A percentile compares a stretch with the other conserved stretches of the same genome.
phyloP scores from a whole-genome alignment of 257 asterid genomes.

The Plantago major region DNA sequence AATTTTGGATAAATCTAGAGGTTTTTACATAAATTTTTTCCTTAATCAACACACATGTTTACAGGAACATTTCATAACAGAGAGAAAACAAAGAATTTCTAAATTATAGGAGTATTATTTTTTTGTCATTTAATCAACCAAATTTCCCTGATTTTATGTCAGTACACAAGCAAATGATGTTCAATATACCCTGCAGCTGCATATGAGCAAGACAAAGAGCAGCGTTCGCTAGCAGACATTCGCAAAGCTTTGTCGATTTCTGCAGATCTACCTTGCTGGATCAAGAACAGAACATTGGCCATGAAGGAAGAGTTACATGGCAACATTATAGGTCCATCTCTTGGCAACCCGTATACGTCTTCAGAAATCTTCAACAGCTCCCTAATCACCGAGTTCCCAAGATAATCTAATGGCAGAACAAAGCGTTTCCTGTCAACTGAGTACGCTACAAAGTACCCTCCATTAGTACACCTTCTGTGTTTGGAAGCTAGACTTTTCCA shows the following conservation, averaged over 20 bases:
- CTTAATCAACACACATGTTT: too few species aligned
- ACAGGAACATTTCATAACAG: too few species aligned
- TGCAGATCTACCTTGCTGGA: slow-evolving; percentile 4
- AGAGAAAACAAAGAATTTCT: too few species aligned
- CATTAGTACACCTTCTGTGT: neutral
- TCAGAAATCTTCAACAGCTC: slow-evolving; percentile 25
- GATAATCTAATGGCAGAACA: slow-evolving; percentile 21
- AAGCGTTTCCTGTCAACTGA: neutral
- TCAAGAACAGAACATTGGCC: slow-evolving; percentile 7
- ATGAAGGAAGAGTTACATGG: slow-evolving; percentile 22
- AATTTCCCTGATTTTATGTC: neutral
- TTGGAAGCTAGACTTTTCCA: neutral
- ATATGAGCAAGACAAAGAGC: neutral
- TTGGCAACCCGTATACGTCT: slow-evolving; percentile 26
- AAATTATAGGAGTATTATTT: too few species aligned
- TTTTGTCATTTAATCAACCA: too few species aligned
- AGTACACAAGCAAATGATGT: slow-evolving; percentile 12
- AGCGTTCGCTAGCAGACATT: neutral
- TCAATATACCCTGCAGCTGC: slow-evolving; percentile 7
- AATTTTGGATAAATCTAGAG: too few species aligned
- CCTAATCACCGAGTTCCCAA: slow-evolving; percentile 3
- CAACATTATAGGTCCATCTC: slow-evolving; percentile 23
- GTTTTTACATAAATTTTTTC: too few species aligned
- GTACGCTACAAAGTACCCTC: neutral
- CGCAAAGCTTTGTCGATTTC: slow-evolving; percentile 15